phyloP scores from a whole-genome alignment of 148 eudicot genomes.

The Drosera capensis region DNA sequence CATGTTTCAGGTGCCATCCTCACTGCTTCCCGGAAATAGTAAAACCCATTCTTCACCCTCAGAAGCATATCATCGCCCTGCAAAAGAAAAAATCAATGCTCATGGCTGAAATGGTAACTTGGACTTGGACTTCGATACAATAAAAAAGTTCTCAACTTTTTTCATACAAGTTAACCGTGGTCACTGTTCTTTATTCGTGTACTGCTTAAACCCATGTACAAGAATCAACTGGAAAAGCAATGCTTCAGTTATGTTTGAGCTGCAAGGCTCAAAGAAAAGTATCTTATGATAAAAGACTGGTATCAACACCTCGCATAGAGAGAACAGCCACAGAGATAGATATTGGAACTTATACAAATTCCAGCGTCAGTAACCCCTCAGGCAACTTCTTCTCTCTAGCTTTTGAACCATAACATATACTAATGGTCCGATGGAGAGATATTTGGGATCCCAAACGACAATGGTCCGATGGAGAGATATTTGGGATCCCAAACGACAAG shows the following conservation, averaged over 20 bases:
- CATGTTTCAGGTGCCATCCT: constrained; percentile 72
- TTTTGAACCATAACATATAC: not conserved
- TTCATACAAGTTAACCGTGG: too few relatives aligned
- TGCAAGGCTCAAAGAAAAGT: too few relatives aligned
- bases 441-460: too few relatives aligned
- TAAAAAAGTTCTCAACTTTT: not conserved
- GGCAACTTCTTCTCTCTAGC: not conserved
- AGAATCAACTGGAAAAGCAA: too few relatives aligned
- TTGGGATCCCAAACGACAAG: too few relatives aligned
- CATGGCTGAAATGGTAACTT: not conserved
- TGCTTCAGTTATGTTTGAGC: too few relatives aligned
- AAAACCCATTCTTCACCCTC: constrained; percentile 50
- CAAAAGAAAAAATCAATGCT: not conserved
- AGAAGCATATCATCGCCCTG: constrained; percentile 39
- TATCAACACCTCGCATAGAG: too few relatives aligned
- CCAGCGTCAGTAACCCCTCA: not conserved
- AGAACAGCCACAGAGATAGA: too few relatives aligned
- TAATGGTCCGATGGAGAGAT: not conserved
- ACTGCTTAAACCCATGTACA: too few relatives aligned
- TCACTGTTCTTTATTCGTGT: too few relatives aligned
- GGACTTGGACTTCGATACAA: not conserved
- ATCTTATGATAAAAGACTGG: too few relatives aligned
- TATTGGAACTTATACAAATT: not conserved
- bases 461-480: not conserved
- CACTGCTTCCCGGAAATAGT: constrained; percentile 47